These are phyloP conservation scores for Phytophthora cactorum DNA, from an alignment of 352 stramenopile species.

Conservation along the genomic window DNA sequence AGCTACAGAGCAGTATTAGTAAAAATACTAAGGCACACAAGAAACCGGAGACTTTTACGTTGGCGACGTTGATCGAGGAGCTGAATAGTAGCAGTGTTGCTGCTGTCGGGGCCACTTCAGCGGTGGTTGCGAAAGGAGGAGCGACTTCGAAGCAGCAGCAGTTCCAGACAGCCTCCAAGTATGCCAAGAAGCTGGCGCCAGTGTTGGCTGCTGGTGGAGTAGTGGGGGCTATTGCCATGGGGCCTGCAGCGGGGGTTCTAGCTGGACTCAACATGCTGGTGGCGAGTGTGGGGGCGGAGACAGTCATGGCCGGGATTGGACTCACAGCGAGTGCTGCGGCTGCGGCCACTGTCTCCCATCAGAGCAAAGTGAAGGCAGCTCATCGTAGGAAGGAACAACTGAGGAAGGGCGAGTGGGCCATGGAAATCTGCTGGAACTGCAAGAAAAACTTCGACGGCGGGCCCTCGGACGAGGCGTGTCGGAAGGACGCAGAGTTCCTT, in stretches of 20 bases:
- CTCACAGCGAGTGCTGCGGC: conserved; percentile 63
- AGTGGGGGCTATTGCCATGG: conserved; percentile 58
- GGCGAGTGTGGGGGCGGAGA: conserved; percentile 57
- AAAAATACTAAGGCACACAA: conserved; percentile 12
- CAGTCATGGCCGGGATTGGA: conserved; percentile 61
- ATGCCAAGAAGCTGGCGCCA: conserved; percentile 47
- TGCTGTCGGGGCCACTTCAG: conserved; percentile 1
- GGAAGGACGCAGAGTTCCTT: conserved; percentile 64
- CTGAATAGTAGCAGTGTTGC: conserved; percentile 30
- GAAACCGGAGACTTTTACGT: conserved; percentile 30
- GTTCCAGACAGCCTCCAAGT: conserved; percentile 31
- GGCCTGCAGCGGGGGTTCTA: conserved; percentile 52
- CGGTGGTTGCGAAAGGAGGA: conserved; percentile 1
- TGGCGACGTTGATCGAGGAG: conserved; percentile 48
- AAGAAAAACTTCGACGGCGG: conserved; percentile 52
- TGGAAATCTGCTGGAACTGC: conserved; percentile 75
- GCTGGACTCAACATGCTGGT: conserved; percentile 69
- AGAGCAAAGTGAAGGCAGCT: conserved; percentile 52
- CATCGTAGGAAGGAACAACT: conserved; percentile 47
- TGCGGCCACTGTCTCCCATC: conserved; percentile 56
- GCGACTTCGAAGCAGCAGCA: conserved; percentile 18
- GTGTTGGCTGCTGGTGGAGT: conserved; percentile 69
- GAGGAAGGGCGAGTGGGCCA: conserved; percentile 65
- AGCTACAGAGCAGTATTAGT: not conserved
- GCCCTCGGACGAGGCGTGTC: conserved; percentile 55